Evolutionary conservation across 129 eudicot genomes (phyloP).

Genomic region (Lonicera japonica): DNA sequence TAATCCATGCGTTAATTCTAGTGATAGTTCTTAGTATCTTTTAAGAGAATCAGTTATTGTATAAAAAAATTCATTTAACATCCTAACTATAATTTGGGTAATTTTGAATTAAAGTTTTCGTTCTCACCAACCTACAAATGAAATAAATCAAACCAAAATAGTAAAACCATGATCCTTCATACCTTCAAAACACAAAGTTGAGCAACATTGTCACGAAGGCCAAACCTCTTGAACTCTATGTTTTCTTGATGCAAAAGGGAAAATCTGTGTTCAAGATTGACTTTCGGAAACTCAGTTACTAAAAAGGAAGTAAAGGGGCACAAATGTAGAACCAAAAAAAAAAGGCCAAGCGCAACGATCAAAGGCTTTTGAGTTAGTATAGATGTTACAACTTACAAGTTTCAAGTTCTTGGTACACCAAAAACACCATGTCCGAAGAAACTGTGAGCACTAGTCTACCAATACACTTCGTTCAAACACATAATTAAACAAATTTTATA

Average conservation of each 20-base stretch:
- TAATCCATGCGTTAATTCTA: too few relatives aligned
- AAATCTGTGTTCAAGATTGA: slow-evolving; percentile 39
- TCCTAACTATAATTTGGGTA: too few relatives aligned
- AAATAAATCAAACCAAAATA: too few relatives aligned
- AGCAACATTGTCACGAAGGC: slow-evolving; percentile 78
- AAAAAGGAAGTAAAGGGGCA: background rate
- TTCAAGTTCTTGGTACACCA: background rate
- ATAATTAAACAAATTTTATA: background rate
- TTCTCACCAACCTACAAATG: too few relatives aligned
- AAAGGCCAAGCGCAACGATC: slow-evolving; percentile 1
- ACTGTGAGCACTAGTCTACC: background rate
- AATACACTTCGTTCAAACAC: background rate
- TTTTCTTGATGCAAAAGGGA: slow-evolving; percentile 56
- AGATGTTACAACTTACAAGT: background rate
- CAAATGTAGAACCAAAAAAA: background rate
- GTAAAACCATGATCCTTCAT: background rate
- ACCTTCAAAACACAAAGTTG: slow-evolving; percentile 92
- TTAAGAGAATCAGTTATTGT: too few relatives aligned
- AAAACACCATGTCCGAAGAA: background rate
- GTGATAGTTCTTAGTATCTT: too few relatives aligned
- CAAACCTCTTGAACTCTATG: slow-evolving; percentile 70
- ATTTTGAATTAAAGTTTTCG: too few relatives aligned
- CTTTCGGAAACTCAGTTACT: background rate
- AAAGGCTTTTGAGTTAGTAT: background rate
- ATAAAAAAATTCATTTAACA: too few relatives aligned